Evolutionary conservation across 352 stramenopile genomes (phyloP).

Genomic region (Pelagophyceae sp.): DNA sequence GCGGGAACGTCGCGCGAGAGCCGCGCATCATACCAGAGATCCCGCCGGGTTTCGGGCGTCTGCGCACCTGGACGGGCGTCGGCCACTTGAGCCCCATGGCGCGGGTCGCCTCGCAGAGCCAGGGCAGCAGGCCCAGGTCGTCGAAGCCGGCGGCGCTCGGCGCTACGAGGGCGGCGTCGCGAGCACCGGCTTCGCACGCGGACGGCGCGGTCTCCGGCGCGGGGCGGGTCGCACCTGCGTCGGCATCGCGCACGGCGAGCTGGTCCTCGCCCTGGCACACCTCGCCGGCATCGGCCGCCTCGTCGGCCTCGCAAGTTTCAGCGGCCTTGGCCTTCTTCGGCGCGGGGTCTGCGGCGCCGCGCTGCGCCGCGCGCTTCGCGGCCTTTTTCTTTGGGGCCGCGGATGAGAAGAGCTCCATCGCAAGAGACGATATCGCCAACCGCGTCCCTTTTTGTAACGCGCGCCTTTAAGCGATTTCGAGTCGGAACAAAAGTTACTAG

Average conservation of each 20-base stretch:
- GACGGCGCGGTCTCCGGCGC: too few species aligned
- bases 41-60: neutral
- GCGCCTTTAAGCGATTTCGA: too few species aligned
- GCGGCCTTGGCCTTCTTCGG: neutral
- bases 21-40: neutral
- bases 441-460: too few species aligned
- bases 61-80: slow-evolving; percentile 2
- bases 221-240: neutral
- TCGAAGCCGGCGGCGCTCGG: neutral
- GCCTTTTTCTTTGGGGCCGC: neutral
- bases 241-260: neutral
- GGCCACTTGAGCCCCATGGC: neutral
- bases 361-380: neutral
- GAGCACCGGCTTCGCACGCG: too few species aligned
- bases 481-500: too few species aligned
- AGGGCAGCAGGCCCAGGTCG: neutral
- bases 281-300: neutral
- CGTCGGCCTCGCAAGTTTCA: too few species aligned
- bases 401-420: neutral
- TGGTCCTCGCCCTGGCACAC: neutral
- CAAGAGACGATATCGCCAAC: too few species aligned
- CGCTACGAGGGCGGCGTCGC: neutral
- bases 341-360: neutral
- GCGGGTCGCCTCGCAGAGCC: neutral
- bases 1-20: neutral